Percentiles rank a stretch among this genome's conserved stretches.
Conservation (phyloP, 2,329 filamentous ascomycete genomes). For the Teratosphaeria epicoccoides region DNA sequence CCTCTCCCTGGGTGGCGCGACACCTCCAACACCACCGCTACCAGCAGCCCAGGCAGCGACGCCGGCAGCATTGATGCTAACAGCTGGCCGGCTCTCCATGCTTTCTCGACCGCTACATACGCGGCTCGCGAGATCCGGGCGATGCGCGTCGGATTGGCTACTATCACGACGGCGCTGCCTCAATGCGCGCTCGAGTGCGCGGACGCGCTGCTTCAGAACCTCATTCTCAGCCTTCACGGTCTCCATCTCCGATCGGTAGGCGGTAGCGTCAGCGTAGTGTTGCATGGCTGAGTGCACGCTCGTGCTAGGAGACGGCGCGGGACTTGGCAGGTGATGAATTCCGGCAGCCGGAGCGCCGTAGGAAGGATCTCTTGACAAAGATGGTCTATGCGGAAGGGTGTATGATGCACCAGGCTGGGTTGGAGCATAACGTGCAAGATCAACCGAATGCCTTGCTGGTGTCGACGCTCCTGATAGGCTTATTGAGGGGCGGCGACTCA, state of each 20-base stretch:
- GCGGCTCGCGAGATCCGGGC: slow-evolving; percentile 6
- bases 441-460: slow-evolving; percentile 23
- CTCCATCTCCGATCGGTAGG: slow-evolving; percentile 37
- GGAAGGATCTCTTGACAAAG: slow-evolving; percentile 22
- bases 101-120: not conserved
- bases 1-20: slow-evolving; percentile 25
- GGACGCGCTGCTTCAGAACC: slow-evolving; percentile 35
- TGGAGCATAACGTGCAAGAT: slow-evolving; percentile 12
- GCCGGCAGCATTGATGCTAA: slow-evolving; percentile 5
- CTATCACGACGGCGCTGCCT: slow-evolving; percentile 22
- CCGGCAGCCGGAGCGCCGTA: slow-evolving; percentile 14
- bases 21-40: slow-evolving; percentile 22
- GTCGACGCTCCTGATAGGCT: slow-evolving; percentile 25
- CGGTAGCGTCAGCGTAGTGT: slow-evolving; percentile 31
- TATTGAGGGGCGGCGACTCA: slow-evolving; percentile 26
- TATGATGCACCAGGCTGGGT: slow-evolving; percentile 5
- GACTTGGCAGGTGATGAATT: slow-evolving; percentile 11
- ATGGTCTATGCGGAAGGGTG: slow-evolving; percentile 24
- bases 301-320: slow-evolving; percentile 12
- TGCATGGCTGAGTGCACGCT: slow-evolving; percentile 15
- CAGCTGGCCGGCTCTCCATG: slow-evolving; percentile 1
- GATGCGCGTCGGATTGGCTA: slow-evolving; percentile 21
- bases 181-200: slow-evolving; percentile 36
- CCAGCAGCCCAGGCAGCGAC: slow-evolving; percentile 5
- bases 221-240: slow-evolving; percentile 42